Evolutionary conservation across 192 early-diverging fungal species (phyloP).

Genomic region (Endogone sp.): DNA sequence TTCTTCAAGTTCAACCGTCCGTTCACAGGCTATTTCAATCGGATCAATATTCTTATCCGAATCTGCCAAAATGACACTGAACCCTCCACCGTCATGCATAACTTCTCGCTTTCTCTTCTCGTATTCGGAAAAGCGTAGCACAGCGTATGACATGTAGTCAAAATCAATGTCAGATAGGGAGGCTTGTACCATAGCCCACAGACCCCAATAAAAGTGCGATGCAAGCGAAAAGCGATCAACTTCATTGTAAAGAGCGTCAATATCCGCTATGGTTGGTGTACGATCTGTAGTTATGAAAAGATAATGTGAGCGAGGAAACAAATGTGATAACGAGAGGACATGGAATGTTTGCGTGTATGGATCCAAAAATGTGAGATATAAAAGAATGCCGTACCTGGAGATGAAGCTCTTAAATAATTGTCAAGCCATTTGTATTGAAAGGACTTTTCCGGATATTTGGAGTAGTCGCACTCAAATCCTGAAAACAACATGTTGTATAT

Average conservation of each 20-base stretch:
- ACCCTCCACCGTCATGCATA: conserved; percentile 19
- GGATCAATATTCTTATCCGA: too few species aligned
- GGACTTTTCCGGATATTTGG: conserved; percentile 68
- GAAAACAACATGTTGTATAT: neutral
- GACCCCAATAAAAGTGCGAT: conserved; percentile 91
- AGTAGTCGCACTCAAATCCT: conserved; percentile 93
- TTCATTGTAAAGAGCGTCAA: conserved; percentile 57
- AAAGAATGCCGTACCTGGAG: conserved; percentile 25
- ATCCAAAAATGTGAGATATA: neutral
- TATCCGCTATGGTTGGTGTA: neutral
- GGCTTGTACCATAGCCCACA: conserved; percentile 80
- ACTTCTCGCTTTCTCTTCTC: conserved; percentile 50
- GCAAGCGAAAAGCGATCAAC: conserved; percentile 82
- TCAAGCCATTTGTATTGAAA: conserved; percentile 75
- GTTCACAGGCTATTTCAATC: too few species aligned
- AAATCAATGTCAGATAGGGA: conserved; percentile 91
- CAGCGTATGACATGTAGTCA: conserved; percentile 90
- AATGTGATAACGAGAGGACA: too few species aligned
- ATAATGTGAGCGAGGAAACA: neutral
- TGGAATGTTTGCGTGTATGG: too few species aligned
- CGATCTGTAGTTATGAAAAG: neutral
- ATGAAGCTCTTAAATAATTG: conserved; percentile 54
- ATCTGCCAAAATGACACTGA: too few species aligned
- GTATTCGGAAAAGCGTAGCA: conserved; percentile 78
- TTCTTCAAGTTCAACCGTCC: too few species aligned